These are phyloP conservation scores for Microbotryum scabiosae DNA, from an alignment of 1,284 basidiomycete species.

Conservation along the genomic window DNA sequence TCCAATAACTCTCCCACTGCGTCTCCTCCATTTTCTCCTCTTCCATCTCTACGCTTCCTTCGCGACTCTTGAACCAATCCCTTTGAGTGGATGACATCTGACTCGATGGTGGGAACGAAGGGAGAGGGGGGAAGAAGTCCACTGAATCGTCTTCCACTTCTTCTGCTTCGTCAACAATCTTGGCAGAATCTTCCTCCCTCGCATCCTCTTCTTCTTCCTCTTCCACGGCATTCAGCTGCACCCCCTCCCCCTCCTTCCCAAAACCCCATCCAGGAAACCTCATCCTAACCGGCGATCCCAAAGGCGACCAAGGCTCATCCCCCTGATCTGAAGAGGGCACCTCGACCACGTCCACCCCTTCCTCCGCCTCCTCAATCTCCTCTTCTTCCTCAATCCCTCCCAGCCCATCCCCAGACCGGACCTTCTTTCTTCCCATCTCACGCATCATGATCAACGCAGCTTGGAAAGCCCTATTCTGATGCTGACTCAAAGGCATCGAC, in stretches of 20 bases:
- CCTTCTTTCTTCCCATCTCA: background rate
- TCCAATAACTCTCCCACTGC: conserved; percentile 22
- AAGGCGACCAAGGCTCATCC: conserved; percentile 1
- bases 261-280: conserved; percentile 5
- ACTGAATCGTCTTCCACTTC: background rate
- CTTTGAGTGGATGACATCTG: too few species aligned
- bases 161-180: background rate
- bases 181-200: too few species aligned
- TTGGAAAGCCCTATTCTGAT: background rate
- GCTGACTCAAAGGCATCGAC: background rate
- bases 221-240: background rate
- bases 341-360: background rate
- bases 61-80: too few species aligned
- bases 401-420: background rate
- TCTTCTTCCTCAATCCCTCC: background rate
- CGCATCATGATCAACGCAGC: background rate
- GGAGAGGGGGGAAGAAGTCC: too few species aligned
- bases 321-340: conserved; percentile 15
- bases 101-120: too few species aligned
- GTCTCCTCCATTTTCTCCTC: background rate
- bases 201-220: too few species aligned
- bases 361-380: background rate
- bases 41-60: background rate
- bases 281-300: background rate
- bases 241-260: background rate